Evolutionary conservation across 169 alveolate genomes (phyloP).

Genomic region (Cryptosporidium parvum): DNA sequence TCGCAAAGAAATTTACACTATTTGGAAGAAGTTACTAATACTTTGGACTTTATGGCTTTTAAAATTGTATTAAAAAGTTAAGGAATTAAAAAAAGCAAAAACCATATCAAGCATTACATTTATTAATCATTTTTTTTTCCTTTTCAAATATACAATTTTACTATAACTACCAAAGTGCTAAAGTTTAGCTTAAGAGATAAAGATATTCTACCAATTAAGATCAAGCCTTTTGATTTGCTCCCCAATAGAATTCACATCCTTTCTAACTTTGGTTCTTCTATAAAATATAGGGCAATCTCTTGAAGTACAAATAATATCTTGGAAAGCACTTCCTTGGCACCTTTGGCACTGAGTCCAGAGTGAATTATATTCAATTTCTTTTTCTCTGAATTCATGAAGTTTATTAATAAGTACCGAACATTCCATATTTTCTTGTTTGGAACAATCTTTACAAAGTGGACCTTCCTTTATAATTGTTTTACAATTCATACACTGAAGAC

Average conservation of each 20-base stretch:
- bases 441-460: slow-evolving; percentile 80
- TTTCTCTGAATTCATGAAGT: slow-evolving; percentile 86
- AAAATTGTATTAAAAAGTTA: no score
- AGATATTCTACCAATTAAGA: slow-evolving; percentile 20
- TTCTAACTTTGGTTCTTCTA: slow-evolving; percentile 94
- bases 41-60: background rate
- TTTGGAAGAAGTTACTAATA: slow-evolving; percentile 96
- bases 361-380: slow-evolving; percentile 91
- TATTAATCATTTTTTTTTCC: no score
- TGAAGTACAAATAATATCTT: slow-evolving; percentile 95
- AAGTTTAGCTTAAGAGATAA: background rate
- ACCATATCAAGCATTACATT: no score
- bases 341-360: slow-evolving; percentile 98
- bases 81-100: background rate
- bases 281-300: slow-evolving; percentile 99
- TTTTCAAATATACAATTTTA: no score
- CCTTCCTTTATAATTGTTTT: slow-evolving; percentile 88
- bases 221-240: slow-evolving; percentile 78
- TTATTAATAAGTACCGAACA: slow-evolving; percentile 83
- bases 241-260: slow-evolving; percentile 86
- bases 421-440: slow-evolving; percentile 77
- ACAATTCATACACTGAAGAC: slow-evolving; percentile 93
- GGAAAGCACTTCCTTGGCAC: slow-evolving; percentile 96
- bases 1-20: slow-evolving; percentile 92
- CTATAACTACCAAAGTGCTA: background rate